A percentile compares a stretch with the other conserved stretches of the same genome.
phyloP scores from a whole-genome alignment of 768 basidiomycete genomes.

The Collybiopsis luxurians region DNA sequence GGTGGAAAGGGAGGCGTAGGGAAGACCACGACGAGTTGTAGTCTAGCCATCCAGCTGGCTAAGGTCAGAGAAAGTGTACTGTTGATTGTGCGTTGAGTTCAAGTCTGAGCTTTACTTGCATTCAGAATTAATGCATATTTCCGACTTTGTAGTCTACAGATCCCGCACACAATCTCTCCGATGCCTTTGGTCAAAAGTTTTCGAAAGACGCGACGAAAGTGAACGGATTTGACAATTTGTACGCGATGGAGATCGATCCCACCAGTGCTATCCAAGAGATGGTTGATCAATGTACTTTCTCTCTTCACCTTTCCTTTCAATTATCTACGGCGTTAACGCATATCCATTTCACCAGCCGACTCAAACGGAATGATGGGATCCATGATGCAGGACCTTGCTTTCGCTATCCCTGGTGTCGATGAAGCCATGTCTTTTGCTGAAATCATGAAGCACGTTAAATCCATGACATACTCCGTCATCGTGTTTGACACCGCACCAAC shows the following conservation, averaged over 20 bases:
- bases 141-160: constrained; percentile 81
- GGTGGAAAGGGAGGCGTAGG: constrained; percentile 99
- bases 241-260: constrained; percentile 99
- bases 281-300: constrained; percentile 83
- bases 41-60: constrained; percentile 95
- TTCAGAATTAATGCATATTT: neutral
- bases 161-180: constrained; percentile 98
- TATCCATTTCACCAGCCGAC: constrained; percentile 51
- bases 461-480: constrained; percentile 99
- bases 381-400: constrained; percentile 99
- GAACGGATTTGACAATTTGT: constrained; percentile 95
- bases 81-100: constrained; percentile 69
- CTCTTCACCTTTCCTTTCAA: neutral
- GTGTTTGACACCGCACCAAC: constrained; percentile 99
- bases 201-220: constrained; percentile 98
- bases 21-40: constrained; percentile 98
- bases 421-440: constrained; percentile 99
- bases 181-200: constrained; percentile 99
- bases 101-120: neutral
- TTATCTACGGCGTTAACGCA: too few species aligned
- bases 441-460: constrained; percentile 99
- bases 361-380: constrained; percentile 94
- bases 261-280: constrained; percentile 98
- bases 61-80: constrained; percentile 91
- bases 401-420: constrained; percentile 98